Conservation (phyloP, 768 basidiomycete species). For the Pleurotus ostreatus region DNA sequence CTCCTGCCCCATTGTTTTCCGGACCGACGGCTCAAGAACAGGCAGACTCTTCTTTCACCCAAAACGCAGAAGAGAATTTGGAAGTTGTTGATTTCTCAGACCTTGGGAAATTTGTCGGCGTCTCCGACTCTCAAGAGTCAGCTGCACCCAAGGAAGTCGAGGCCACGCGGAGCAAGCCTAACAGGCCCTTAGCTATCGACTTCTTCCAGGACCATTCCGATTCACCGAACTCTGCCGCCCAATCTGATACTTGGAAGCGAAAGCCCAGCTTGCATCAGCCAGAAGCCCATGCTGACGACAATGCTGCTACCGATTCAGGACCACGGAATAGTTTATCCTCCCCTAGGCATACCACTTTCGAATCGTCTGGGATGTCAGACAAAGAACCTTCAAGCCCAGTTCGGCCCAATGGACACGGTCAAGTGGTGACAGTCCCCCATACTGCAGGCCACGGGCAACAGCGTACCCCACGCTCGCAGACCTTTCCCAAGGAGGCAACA, state of each 20-base stretch:
- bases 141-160: constrained; percentile 17
- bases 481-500: constrained; percentile 42
- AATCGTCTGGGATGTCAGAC: constrained; percentile 7
- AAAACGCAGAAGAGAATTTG: constrained; percentile 53
- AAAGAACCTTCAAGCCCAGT: background rate
- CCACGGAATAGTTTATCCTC: background rate
- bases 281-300: background rate
- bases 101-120: constrained; percentile 63
- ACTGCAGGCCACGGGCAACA: constrained; percentile 20
- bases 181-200: constrained; percentile 61
- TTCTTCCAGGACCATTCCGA: constrained; percentile 57
- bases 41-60: constrained; percentile 37
- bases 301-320: too few relatives aligned
- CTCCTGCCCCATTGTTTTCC: constrained; percentile 16
- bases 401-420: background rate
- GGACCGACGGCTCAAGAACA: constrained; percentile 26
- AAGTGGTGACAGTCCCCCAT: constrained; percentile 18
- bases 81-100: constrained; percentile 83
- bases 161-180: constrained; percentile 19
- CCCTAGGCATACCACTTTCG: background rate
- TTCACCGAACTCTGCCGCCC: background rate
- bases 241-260: constrained; percentile 39
- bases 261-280: constrained; percentile 12
- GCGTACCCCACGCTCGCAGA: constrained; percentile 35
- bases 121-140: constrained; percentile 21